Percentiles rank a stretch among this genome's conserved stretches.
Conservation (phyloP, 176 grass and related monocot genomes). For the Eleusine coracana region DNA sequence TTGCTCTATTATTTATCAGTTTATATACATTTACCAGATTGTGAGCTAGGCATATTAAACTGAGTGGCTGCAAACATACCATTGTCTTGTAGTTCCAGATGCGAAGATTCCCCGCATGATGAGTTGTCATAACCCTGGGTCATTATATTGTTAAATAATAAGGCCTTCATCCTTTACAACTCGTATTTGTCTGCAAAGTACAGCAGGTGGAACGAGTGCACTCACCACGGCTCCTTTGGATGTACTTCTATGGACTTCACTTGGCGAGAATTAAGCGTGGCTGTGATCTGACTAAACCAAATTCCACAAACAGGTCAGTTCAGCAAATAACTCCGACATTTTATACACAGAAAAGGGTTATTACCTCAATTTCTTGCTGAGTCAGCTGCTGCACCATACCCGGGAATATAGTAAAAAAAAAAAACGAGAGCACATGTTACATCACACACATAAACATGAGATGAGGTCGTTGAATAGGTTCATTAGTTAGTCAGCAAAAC, state of each 20-base stretch:
- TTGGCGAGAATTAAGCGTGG: not conserved
- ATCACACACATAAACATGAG: too few species aligned
- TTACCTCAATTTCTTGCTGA: too few species aligned
- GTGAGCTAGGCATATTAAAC: too few species aligned
- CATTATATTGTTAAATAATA: not conserved
- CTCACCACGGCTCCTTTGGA: constrained; percentile 10
- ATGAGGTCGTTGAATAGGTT: too few species aligned
- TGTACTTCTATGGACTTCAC: not conserved
- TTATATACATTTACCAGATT: too few species aligned
- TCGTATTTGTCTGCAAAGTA: not conserved
- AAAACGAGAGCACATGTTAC: too few species aligned
- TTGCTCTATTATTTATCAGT: too few species aligned
- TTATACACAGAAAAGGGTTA: too few species aligned
- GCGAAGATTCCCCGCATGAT: not conserved
- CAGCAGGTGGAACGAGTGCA: not conserved
- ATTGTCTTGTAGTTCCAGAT: not conserved
- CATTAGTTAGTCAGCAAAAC: not conserved
- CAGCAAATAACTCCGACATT: not conserved
- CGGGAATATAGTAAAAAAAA: too few species aligned
- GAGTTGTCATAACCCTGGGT: not conserved
- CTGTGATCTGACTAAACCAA: not conserved
- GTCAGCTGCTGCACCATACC: too few species aligned
- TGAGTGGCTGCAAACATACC: not conserved
- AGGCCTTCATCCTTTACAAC: not conserved
- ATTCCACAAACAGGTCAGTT: not conserved